A percentile compares a stretch with the other conserved stretches of the same genome.
Evolutionary conservation across 352 stramenopile genomes (phyloP).

Genomic region (Thraustotheca clavata): DNA sequence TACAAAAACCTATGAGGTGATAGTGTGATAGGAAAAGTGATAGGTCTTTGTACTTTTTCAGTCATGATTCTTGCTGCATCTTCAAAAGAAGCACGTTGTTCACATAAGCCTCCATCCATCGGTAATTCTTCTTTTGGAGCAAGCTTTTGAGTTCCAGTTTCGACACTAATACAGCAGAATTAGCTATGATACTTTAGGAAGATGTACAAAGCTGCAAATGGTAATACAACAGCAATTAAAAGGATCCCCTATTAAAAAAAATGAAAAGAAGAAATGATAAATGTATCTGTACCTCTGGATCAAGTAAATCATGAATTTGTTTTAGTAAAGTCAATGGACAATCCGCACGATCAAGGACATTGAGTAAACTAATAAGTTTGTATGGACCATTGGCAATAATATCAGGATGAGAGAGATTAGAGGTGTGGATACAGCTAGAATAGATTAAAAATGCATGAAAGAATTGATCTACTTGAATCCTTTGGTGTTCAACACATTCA

Average conservation of each 20-base stretch:
- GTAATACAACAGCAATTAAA: conserved; percentile 66
- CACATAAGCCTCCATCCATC: conserved; percentile 56
- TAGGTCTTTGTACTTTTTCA: conserved; percentile 47
- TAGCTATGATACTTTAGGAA: too few species aligned
- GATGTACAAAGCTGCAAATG: conserved; percentile 59
- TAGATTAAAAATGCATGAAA: background rate
- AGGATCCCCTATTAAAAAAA: conserved; percentile 52
- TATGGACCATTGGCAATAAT: conserved; percentile 59
- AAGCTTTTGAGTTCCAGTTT: conserved; percentile 58
- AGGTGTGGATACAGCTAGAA: conserved; percentile 17
- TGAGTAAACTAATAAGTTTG: conserved; percentile 44
- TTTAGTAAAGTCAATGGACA: conserved; percentile 68
- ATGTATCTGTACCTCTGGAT: conserved; percentile 37
- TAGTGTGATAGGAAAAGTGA: background rate
- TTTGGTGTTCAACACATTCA: conserved; percentile 56
- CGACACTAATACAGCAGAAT: conserved; percentile 28
- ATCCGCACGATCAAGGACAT: conserved; percentile 74
- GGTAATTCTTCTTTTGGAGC: conserved; percentile 49
- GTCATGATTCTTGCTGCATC: conserved; percentile 45
- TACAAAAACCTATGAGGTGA: conserved; percentile 5
- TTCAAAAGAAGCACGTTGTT: conserved; percentile 59
- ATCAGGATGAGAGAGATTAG: conserved; percentile 54
- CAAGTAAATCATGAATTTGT: conserved; percentile 64
- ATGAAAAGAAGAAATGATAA: background rate
- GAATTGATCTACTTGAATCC: conserved; percentile 75